Percentiles rank a stretch among this genome's conserved stretches.
Conservation (phyloP, 805 yeast species). For the Wickerhamiella sergipiensis region DNA sequence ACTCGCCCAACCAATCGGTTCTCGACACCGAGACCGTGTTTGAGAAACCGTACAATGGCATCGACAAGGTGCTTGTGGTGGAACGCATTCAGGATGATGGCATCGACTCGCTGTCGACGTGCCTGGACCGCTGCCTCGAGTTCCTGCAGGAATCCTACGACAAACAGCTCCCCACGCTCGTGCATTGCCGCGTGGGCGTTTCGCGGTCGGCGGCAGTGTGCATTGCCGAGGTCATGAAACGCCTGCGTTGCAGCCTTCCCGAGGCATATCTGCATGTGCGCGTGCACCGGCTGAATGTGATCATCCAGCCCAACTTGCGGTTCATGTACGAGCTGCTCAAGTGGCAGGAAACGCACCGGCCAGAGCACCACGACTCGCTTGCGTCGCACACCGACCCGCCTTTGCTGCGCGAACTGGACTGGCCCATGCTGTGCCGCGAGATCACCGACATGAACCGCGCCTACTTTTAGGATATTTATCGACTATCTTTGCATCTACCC, state of each 20-base stretch:
- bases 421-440: slow-evolving; percentile 79
- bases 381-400: not conserved
- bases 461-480: slow-evolving; percentile 3
- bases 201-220: slow-evolving; percentile 91
- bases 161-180: slow-evolving; percentile 35
- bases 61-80: slow-evolving; percentile 44
- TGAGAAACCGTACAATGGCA: slow-evolving; percentile 13
- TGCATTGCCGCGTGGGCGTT: slow-evolving; percentile 94
- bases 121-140: slow-evolving; percentile 48
- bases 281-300: slow-evolving; percentile 76
- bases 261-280: slow-evolving; percentile 81
- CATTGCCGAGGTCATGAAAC: slow-evolving; percentile 85
- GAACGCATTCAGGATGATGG: slow-evolving; percentile 83
- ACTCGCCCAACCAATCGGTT: slow-evolving; percentile 3
- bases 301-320: slow-evolving; percentile 85
- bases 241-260: slow-evolving; percentile 52
- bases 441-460: slow-evolving; percentile 56
- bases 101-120: slow-evolving; percentile 54
- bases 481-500: not conserved
- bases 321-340: slow-evolving; percentile 82
- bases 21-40: not conserved
- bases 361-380: slow-evolving; percentile 15
- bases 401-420: slow-evolving; percentile 55
- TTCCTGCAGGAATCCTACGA: slow-evolving; percentile 39
- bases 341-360: slow-evolving; percentile 36